Percentiles rank a stretch among this genome's conserved stretches.
These are phyloP conservation scores for Nemania sp. DNA, from an alignment of 2,329 filamentous ascomycete genomes.

Conservation along the genomic window DNA sequence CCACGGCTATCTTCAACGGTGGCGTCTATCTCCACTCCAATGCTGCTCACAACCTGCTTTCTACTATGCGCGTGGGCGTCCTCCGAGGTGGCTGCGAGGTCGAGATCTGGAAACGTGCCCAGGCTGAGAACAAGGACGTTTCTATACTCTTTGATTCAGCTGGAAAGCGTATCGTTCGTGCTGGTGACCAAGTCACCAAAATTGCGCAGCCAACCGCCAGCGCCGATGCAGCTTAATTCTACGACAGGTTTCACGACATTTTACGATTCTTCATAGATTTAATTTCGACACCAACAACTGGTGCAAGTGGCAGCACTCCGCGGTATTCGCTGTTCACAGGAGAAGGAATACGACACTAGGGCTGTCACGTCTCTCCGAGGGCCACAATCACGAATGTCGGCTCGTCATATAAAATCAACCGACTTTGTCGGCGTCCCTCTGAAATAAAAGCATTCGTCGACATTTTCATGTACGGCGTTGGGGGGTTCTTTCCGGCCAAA, in stretches of 20 bases:
- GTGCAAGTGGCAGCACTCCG: neutral
- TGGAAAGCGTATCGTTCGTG: conserved; percentile 72
- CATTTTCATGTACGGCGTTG: conserved; percentile 18
- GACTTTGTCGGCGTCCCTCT: conserved; percentile 3
- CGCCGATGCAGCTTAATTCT: conserved; percentile 68
- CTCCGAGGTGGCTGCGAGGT: conserved; percentile 69
- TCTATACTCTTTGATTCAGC: conserved; percentile 68
- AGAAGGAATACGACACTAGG: neutral
- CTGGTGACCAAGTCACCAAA: conserved; percentile 75
- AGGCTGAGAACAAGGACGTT: conserved; percentile 69
- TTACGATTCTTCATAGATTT: neutral
- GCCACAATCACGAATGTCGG: neutral
- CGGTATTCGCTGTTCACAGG: neutral
- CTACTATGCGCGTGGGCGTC: conserved; percentile 68
- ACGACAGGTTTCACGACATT: neutral
- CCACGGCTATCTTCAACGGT: conserved; percentile 71
- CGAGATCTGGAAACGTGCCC: conserved; percentile 70
- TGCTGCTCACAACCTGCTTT: conserved; percentile 68
- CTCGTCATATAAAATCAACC: conserved; percentile 22
- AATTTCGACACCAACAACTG: neutral
- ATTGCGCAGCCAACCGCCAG: conserved; percentile 70
- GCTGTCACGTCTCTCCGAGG: neutral
- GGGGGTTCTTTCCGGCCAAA: conserved; percentile 11
- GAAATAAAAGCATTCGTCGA: conserved; percentile 10
- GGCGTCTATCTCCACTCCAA: conserved; percentile 70